Evolutionary conservation across 2,329 filamentous ascomycete species (phyloP).

Genomic region (Annulohypoxylon truncatum): DNA sequence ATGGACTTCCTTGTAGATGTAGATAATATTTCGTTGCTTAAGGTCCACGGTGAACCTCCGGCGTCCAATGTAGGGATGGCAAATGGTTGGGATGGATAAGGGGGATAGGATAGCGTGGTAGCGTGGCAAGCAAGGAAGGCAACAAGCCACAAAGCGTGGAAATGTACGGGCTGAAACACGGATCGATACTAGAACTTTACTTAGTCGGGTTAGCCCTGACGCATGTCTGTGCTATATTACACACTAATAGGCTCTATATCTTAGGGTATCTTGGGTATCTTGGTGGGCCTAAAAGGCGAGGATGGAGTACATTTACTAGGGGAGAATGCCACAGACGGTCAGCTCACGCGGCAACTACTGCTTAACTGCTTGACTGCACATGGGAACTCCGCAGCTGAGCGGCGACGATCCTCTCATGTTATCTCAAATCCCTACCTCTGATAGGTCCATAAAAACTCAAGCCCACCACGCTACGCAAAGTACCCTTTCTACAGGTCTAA

Average conservation of each 20-base stretch:
- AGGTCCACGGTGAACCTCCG: too few species aligned
- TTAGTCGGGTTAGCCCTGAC: slow-evolving; percentile 10
- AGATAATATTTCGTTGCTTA: not conserved
- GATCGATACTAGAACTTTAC: slow-evolving; percentile 22
- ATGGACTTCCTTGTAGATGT: not conserved
- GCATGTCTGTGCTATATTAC: slow-evolving; percentile 26
- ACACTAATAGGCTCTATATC: slow-evolving; percentile 4
- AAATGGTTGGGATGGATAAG: not conserved
- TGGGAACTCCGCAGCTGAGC: slow-evolving; percentile 35
- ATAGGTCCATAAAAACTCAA: slow-evolving; percentile 13
- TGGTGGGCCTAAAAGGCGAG: slow-evolving; percentile 4
- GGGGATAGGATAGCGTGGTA: slow-evolving; percentile 2
- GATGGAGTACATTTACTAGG: slow-evolving; percentile 14
- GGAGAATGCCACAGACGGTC: slow-evolving; percentile 24
- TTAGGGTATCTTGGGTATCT: not conserved
- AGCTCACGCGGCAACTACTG: slow-evolving; percentile 19
- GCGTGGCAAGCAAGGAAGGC: slow-evolving; percentile 16
- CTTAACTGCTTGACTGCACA: slow-evolving; percentile 13
- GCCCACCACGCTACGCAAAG: not conserved
- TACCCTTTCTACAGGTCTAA: not conserved
- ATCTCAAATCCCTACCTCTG: slow-evolving; percentile 13
- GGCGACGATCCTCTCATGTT: slow-evolving; percentile 27
- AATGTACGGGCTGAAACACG: slow-evolving; percentile 33
- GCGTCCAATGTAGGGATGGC: too few species aligned
- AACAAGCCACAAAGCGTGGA: slow-evolving; percentile 21